phyloP scores from a whole-genome alignment of 83 land plant species.

The Picea abies region DNA sequence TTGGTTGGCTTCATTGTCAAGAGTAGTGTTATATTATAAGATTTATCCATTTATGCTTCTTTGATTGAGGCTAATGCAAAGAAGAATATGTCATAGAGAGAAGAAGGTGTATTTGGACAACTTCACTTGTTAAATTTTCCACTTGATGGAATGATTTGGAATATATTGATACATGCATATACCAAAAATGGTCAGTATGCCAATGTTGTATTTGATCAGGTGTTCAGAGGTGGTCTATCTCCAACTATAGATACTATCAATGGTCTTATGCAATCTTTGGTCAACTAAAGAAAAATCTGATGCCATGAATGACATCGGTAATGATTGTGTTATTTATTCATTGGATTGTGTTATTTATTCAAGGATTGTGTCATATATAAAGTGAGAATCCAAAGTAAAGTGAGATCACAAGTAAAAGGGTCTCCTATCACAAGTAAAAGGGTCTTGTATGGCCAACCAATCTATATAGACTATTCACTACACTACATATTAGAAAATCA shows the following conservation, averaged over 20 bases:
- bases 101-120: slow-evolving; percentile 63
- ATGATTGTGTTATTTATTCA: no score
- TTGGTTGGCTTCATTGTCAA: slow-evolving; percentile 39
- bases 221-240: slow-evolving; percentile 61
- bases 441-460: no score
- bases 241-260: slow-evolving; percentile 69
- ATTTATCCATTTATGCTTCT: slow-evolving; percentile 30
- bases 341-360: no score
- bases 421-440: no score
- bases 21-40: slow-evolving; percentile 23
- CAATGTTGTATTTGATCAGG: slow-evolving; percentile 56
- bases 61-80: slow-evolving; percentile 71
- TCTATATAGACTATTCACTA: no score
- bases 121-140: slow-evolving; percentile 26
- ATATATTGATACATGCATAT: slow-evolving; percentile 76
- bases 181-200: slow-evolving; percentile 75
- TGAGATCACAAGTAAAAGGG: no score
- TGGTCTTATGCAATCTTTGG: slow-evolving; percentile 69
- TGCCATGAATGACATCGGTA: no score
- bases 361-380: no score
- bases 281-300: slow-evolving; percentile 6
- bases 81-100: slow-evolving; percentile 56
- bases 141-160: slow-evolving; percentile 61
- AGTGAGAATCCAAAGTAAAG: no score
- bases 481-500: no score